phyloP scores from a whole-genome alignment of 208 protist genomes.

The Novymonas esmeraldas region DNA sequence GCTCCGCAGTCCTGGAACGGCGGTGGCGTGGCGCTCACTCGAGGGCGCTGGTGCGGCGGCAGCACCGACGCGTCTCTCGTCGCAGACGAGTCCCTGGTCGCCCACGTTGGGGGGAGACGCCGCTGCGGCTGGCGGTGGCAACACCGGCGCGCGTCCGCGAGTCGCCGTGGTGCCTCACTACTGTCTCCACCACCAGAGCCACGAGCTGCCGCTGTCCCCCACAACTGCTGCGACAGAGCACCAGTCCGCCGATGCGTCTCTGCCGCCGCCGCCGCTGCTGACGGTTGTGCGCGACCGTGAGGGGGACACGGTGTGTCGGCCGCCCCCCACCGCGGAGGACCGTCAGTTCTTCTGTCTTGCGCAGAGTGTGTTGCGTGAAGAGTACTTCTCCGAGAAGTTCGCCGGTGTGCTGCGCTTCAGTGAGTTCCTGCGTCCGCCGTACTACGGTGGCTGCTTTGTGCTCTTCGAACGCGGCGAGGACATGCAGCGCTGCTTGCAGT shows the following conservation, averaged over 20 bases:
- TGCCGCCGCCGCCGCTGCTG: background rate
- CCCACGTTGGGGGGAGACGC: no score
- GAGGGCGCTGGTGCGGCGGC: background rate
- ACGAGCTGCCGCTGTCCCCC: background rate
- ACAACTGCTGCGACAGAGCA: no score
- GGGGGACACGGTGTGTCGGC: no score
- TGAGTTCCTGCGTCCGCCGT: slow-evolving; percentile 44
- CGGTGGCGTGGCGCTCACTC: background rate
- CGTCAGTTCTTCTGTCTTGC: slow-evolving; percentile 16
- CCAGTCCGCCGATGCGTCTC: background rate
- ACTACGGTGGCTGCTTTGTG: slow-evolving; percentile 60
- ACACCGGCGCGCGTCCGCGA: background rate
- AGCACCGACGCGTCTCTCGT: background rate
- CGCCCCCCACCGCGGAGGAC: slow-evolving; percentile 4
- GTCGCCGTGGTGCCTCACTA: slow-evolving; percentile 1
- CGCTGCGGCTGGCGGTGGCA: background rate
- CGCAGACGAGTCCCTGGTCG: background rate
- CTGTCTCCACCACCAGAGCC: background rate
- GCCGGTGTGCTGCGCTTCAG: slow-evolving; percentile 45
- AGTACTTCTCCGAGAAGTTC: slow-evolving; percentile 59
- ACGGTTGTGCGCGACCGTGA: no score
- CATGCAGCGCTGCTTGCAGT: slow-evolving; percentile 57
- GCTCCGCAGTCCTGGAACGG: no score
- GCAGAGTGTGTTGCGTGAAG: slow-evolving; percentile 23
- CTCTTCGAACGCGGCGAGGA: slow-evolving; percentile 45